phyloP scores from a whole-genome alignment of 768 basidiomycete species.

The Lenzites betulinus region DNA sequence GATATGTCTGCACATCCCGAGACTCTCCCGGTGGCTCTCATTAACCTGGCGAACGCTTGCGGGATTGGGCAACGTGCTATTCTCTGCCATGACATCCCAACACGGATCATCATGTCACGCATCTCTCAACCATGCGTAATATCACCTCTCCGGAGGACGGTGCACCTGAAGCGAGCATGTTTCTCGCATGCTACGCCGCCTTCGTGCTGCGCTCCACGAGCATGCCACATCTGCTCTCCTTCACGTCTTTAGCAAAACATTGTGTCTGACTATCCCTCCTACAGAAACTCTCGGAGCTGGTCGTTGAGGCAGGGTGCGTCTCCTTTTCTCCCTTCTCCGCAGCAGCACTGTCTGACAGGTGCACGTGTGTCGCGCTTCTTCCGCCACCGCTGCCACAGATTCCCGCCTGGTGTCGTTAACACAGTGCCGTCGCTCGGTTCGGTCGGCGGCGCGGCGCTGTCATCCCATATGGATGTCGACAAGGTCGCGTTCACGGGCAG shows the following conservation, averaged over 20 bases:
- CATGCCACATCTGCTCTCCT: not conserved
- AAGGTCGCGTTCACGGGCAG: conserved; percentile 97
- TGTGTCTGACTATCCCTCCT: conserved; percentile 7
- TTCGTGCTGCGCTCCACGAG: not conserved
- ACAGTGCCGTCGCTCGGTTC: conserved; percentile 81
- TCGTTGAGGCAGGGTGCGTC: conserved; percentile 79
- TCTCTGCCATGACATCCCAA: too few species aligned
- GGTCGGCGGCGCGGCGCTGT: conserved; percentile 83
- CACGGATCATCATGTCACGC: too few species aligned
- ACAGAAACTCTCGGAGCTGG: conserved; percentile 80
- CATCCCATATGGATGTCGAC: conserved; percentile 83
- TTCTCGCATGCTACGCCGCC: too few species aligned
- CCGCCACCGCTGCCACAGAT: conserved; percentile 43
- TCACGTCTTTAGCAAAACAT: not conserved
- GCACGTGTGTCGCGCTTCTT: not conserved
- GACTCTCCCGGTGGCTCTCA: too few species aligned
- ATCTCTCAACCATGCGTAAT: too few species aligned
- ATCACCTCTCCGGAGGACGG: too few species aligned
- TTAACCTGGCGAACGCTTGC: too few species aligned
- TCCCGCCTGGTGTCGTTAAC: conserved; percentile 91
- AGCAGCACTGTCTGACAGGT: not conserved
- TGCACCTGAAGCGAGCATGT: too few species aligned
- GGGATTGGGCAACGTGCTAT: too few species aligned
- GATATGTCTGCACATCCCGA: too few species aligned
- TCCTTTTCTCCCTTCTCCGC: not conserved